Evolutionary conservation across 768 basidiomycete genomes (phyloP).

Genomic region (Amanita jacksonii): DNA sequence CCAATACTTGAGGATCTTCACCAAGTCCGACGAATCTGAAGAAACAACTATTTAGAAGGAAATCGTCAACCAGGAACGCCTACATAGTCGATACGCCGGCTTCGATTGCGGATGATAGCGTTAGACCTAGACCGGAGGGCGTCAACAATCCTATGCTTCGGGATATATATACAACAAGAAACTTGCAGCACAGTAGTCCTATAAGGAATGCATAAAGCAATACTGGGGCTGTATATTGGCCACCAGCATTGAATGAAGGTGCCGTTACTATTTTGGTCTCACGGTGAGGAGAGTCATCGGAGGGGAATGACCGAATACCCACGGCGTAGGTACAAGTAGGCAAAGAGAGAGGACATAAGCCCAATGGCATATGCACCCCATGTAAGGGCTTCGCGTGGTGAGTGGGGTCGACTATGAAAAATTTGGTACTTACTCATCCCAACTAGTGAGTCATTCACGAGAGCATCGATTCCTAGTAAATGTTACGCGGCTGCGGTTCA

Average conservation of each 20-base stretch:
- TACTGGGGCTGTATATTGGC: constrained; percentile 72
- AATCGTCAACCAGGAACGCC: constrained; percentile 12
- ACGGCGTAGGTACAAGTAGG: constrained; percentile 70
- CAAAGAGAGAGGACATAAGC: constrained; percentile 65
- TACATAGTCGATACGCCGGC: constrained; percentile 85
- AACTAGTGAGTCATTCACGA: constrained; percentile 78
- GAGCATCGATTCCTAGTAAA: constrained; percentile 58
- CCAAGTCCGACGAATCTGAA: constrained; percentile 72
- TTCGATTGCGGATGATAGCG: constrained; percentile 66
- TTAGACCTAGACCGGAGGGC: constrained; percentile 36
- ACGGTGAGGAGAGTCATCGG: constrained; percentile 2
- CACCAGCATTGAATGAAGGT: constrained; percentile 63
- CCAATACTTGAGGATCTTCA: constrained; percentile 75
- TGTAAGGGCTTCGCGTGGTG: constrained; percentile 41
- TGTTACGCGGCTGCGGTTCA: background rate
- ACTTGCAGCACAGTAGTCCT: constrained; percentile 61
- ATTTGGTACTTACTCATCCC: constrained; percentile 49
- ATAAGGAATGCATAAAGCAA: constrained; percentile 77
- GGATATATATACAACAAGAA: background rate
- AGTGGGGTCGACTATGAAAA: background rate
- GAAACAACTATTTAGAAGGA: background rate
- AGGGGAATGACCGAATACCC: constrained; percentile 18
- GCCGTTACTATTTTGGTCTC: no score
- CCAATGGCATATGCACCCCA: constrained; percentile 79
- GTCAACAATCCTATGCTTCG: background rate